Evolutionary conservation across 257 asterid species (phyloP).

Genomic region (Solanum stenotomum): DNA sequence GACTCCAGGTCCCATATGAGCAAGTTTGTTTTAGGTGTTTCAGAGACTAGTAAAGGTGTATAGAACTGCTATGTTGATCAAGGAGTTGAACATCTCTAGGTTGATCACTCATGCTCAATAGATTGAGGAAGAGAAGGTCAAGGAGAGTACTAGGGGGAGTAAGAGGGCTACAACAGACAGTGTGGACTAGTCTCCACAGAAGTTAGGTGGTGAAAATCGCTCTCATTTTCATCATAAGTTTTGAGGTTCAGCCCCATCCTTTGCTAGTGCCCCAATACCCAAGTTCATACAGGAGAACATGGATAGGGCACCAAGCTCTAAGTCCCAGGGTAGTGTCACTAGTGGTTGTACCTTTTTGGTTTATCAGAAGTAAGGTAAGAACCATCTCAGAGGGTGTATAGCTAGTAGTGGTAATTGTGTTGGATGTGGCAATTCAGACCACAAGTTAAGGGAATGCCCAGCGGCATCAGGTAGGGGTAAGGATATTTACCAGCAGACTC

Average conservation of each 20-base stretch:
- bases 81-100: background rate
- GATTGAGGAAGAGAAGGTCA: background rate
- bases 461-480: background rate
- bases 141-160: background rate
- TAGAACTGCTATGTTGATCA: background rate
- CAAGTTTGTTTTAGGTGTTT: background rate
- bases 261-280: background rate
- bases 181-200: background rate
- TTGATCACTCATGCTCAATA: background rate
- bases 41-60: background rate
- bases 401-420: background rate
- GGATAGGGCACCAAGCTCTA: background rate
- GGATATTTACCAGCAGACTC: background rate
- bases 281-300: background rate
- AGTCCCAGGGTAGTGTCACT: background rate
- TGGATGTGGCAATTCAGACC: background rate
- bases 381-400: background rate
- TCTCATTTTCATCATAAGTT: background rate
- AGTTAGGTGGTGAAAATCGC: background rate
- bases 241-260: background rate
- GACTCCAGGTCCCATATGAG: background rate
- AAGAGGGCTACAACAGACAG: background rate
- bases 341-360: background rate
- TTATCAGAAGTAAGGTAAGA: background rate
- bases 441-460: background rate